Evolutionary conservation across 75 land plant genomes (phyloP).

Genomic region (Isoetes taiwanensis): DNA sequence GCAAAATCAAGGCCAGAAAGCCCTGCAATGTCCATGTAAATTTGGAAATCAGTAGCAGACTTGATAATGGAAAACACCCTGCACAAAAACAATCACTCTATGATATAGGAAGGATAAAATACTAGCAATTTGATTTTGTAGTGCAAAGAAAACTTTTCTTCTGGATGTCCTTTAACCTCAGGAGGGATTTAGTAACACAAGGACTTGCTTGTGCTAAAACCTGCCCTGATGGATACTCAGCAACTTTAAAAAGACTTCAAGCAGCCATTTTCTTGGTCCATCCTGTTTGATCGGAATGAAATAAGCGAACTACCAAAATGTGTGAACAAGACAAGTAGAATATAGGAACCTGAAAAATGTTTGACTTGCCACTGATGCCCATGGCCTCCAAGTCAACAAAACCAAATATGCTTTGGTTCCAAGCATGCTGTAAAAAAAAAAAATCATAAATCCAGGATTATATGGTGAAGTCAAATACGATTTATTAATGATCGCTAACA

Average conservation of each 20-base stretch:
- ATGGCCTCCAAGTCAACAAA: constrained; percentile 90
- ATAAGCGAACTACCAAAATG: constrained; percentile 4
- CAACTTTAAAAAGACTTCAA: constrained; percentile 63
- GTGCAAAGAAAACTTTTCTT: background rate
- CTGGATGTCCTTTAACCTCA: background rate
- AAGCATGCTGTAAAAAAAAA: constrained; percentile 61
- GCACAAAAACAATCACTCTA: constrained; percentile 9
- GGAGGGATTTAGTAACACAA: background rate
- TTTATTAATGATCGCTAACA: background rate
- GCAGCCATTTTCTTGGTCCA: constrained; percentile 66
- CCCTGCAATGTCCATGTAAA: constrained; percentile 69
- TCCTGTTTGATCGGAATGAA: constrained; percentile 20
- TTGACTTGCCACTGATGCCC: constrained; percentile 80
- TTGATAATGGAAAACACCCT: constrained; percentile 88
- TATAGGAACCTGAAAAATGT: constrained; percentile 61
- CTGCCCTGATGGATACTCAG: constrained; percentile 67
- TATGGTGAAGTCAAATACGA: background rate
- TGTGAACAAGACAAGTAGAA: background rate
- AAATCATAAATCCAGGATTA: background rate
- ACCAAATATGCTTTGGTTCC: constrained; percentile 52
- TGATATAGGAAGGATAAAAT: background rate
- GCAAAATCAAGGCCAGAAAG: constrained; percentile 98
- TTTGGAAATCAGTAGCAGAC: constrained; percentile 93
- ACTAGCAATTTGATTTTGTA: background rate
- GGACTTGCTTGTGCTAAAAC: constrained; percentile 51